Evolutionary conservation across 345 rosid genomes (phyloP).

Genomic region (Clarkia xantiana): DNA sequence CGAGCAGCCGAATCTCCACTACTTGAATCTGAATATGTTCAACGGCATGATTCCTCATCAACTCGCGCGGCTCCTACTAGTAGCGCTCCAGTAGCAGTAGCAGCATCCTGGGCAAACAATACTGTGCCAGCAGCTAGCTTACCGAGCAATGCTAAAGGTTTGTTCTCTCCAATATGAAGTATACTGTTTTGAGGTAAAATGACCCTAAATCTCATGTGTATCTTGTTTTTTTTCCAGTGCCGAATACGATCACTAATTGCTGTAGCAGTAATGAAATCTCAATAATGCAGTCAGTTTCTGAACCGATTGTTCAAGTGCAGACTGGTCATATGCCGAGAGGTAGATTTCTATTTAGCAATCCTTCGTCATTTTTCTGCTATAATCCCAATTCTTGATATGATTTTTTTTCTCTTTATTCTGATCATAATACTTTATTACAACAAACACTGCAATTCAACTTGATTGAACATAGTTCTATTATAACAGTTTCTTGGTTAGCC

Average conservation of each 20-base stretch:
- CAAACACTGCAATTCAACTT: too few species aligned
- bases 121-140: constrained; percentile 29
- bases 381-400: neutral
- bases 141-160: constrained; percentile 35
- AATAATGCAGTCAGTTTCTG: constrained; percentile 22
- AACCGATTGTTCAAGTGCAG: constrained; percentile 38
- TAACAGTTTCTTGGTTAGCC: too few species aligned
- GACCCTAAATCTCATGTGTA: neutral
- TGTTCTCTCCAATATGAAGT: neutral
- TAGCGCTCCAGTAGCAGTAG: constrained; percentile 21
- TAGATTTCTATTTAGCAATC: constrained; percentile 2
- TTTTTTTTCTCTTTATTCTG: too few species aligned
- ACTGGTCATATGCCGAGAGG: constrained; percentile 48
- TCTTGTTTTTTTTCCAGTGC: constrained; percentile 12
- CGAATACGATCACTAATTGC: constrained; percentile 30
- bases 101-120: constrained; percentile 32
- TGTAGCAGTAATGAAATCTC: constrained; percentile 58
- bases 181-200: neutral
- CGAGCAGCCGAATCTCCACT: constrained; percentile 26
- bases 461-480: too few species aligned
- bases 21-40: constrained; percentile 33
- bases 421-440: too few species aligned
- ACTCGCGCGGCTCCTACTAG: constrained; percentile 36
- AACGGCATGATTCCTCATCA: constrained; percentile 40
- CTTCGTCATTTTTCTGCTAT: neutral